Base-by-base conservation (phyloP, 2,329 filamentous ascomycete genomes). In the Phialophora macrospora region DNA sequence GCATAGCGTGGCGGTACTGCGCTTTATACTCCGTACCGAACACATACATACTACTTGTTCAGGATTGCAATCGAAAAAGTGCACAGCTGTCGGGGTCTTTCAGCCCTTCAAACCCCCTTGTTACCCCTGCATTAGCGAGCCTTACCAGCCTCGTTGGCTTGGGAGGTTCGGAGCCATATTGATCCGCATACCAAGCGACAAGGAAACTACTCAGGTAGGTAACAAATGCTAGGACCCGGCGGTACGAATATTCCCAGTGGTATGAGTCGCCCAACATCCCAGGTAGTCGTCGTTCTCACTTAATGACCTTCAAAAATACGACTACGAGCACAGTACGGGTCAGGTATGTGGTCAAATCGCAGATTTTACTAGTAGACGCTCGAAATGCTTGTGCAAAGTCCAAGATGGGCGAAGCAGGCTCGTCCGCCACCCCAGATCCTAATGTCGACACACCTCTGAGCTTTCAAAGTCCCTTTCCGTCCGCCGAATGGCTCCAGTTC, bases 1-100 rank as follows among this genome's bases (percentile, higher is more conserved):
- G 52, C 54, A 57, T 49, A 63, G 41, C 60, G 48, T 24, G 48
- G 46, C n/a, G 22, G 51, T 34, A 22, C 22, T 22, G 51, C 34
- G 38, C 38, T 44, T n/a, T 62, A 51, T 55, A 62, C 38, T 44
- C 11, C 55, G 59, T 55, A 62, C 59, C 38, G 55, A 44, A 55
- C 55, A 62, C 51, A 60, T 60, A 60, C 58, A 52, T 41, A n/a
- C 17, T 44, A 38, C 34, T 41, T 30, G 38, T 30, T 46, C 41
- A 46, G 56, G 28, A 34, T 6, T 5, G 46, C n/a, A 59, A 49
- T 30, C 17, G n/a, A 38, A 59, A 59, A 28, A 26, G 34, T 12
- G 9, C 20, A 11, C 20, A 51, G 24, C 9, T 51, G 22, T 26
- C 34, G 17, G 17, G 14, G 12, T 49, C 32, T 48, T 34, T 41